These are phyloP conservation scores for Leccinellum rugosiceps DNA, from an alignment of 768 basidiomycete genomes.

Conservation along the genomic window DNA sequence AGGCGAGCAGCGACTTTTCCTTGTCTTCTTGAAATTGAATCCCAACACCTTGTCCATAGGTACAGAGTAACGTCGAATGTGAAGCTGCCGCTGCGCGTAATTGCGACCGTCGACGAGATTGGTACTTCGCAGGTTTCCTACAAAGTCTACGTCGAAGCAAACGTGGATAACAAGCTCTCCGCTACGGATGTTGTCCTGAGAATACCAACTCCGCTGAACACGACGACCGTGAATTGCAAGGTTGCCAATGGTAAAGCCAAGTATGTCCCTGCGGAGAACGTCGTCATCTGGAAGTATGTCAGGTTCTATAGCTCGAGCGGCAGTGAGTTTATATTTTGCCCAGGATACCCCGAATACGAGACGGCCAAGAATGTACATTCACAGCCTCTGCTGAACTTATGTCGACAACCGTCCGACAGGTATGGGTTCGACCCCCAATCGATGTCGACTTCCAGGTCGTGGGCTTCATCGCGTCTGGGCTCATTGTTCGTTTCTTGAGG, in stretches of 20 bases:
- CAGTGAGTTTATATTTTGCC: conserved; percentile 1
- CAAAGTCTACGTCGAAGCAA: conserved; percentile 80
- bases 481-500: conserved; percentile 95
- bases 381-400: conserved; percentile 80
- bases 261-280: conserved; percentile 93
- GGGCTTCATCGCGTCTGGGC: conserved; percentile 96
- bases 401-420: conserved; percentile 86
- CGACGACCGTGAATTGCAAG: conserved; percentile 89
- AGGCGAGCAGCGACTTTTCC: conserved; percentile 45
- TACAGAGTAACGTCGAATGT: conserved; percentile 96
- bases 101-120: conserved; percentile 90
- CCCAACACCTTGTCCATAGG: conserved; percentile 38
- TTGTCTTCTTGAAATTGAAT: neutral
- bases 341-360: conserved; percentile 90
- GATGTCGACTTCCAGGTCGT: conserved; percentile 98
- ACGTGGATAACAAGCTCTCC: conserved; percentile 87
- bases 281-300: conserved; percentile 96
- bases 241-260: conserved; percentile 93
- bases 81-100: conserved; percentile 86
- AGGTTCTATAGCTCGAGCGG: neutral
- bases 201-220: conserved; percentile 96
- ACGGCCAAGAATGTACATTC: conserved; percentile 86
- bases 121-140: conserved; percentile 93
- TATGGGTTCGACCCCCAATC: conserved; percentile 97
- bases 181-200: conserved; percentile 89